Evolutionary conservation across 2,329 filamentous ascomycete species (phyloP).

Genomic region (Hypomyces rosellus): DNA sequence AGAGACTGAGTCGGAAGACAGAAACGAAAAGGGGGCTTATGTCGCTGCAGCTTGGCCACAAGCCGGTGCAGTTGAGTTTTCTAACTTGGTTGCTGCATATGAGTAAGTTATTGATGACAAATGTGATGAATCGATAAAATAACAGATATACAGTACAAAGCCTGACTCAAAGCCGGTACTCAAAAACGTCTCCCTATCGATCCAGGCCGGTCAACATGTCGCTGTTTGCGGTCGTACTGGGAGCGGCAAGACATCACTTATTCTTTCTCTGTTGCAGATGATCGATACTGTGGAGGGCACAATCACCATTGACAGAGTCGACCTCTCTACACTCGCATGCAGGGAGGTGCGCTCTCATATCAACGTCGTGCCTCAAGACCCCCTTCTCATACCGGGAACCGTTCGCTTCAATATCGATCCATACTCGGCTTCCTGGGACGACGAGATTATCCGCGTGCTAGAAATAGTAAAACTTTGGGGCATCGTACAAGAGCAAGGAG

Average conservation of each 20-base stretch:
- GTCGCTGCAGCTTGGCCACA: conserved; percentile 23
- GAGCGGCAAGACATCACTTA: conserved; percentile 31
- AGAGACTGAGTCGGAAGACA: conserved; percentile 15
- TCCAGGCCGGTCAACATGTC: conserved; percentile 30
- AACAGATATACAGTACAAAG: conserved; percentile 13
- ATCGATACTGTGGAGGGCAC: conserved; percentile 34
- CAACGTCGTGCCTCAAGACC: conserved; percentile 44
- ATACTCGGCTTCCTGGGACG: conserved; percentile 27
- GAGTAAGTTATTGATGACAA: conserved; percentile 1
- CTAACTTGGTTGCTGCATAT: conserved; percentile 23
- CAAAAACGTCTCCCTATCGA: conserved; percentile 20
- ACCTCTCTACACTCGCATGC: conserved; percentile 21
- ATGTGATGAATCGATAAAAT: neutral
- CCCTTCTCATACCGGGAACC: conserved; percentile 42
- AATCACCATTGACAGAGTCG: conserved; percentile 40
- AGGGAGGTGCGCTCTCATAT: conserved; percentile 24
- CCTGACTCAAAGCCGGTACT: conserved; percentile 18
- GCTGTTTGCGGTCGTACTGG: conserved; percentile 40
- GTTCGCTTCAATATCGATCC: conserved; percentile 46
- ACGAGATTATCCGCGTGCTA: conserved; percentile 36
- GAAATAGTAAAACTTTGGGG: conserved; percentile 38
- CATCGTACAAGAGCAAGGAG: conserved; percentile 32
- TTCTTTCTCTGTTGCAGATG: conserved; percentile 40
- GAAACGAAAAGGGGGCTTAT: conserved; percentile 5
- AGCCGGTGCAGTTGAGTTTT: conserved; percentile 24